Evolutionary conservation across 1,284 basidiomycete genomes (phyloP).

Genomic region (Xerocomus nothofagi): DNA sequence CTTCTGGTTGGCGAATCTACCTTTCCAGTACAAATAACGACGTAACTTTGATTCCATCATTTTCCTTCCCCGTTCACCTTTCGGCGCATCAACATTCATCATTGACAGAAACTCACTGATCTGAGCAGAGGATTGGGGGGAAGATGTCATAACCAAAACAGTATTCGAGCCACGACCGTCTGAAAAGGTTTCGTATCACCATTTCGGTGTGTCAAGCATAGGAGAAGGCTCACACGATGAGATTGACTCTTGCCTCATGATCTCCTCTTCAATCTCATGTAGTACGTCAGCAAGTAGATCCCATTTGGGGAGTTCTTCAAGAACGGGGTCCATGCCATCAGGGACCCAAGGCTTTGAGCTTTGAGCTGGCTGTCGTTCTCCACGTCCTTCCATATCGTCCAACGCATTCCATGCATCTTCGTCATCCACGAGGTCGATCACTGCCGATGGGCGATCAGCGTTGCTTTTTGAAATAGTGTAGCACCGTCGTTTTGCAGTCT

Average conservation of each 20-base stretch:
- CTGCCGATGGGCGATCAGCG: conserved; percentile 16
- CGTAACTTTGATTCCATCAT: conserved; percentile 82
- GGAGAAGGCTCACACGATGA: conserved; percentile 31
- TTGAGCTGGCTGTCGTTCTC: conserved; percentile 15
- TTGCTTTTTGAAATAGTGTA: conserved; percentile 55
- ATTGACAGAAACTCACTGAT: conserved; percentile 77
- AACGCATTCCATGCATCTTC: conserved; percentile 73
- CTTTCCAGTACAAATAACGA: conserved; percentile 83
- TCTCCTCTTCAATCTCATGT: conserved; percentile 91
- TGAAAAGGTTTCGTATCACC: conserved; percentile 4
- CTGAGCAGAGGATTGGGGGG: conserved; percentile 71
- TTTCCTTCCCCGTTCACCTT: conserved; percentile 58
- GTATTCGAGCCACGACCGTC: conserved; percentile 69
- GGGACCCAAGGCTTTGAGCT: conserved; percentile 60
- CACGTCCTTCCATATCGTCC: conserved; percentile 57
- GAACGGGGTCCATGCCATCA: conserved; percentile 77
- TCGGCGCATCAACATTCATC: conserved; percentile 56
- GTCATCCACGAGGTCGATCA: conserved; percentile 48
- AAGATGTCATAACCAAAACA: conserved; percentile 88
- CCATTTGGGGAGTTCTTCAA: conserved; percentile 98
- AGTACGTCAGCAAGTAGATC: conserved; percentile 80
- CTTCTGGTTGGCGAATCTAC: conserved; percentile 42
- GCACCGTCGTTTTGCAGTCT: conserved; percentile 77
- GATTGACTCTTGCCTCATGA: conserved; percentile 58
- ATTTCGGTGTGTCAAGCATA: conserved; percentile 4